Evolutionary conservation across 495 filamentous ascomycete genomes (phyloP).

Genomic region (Bathelium albidoporum): DNA sequence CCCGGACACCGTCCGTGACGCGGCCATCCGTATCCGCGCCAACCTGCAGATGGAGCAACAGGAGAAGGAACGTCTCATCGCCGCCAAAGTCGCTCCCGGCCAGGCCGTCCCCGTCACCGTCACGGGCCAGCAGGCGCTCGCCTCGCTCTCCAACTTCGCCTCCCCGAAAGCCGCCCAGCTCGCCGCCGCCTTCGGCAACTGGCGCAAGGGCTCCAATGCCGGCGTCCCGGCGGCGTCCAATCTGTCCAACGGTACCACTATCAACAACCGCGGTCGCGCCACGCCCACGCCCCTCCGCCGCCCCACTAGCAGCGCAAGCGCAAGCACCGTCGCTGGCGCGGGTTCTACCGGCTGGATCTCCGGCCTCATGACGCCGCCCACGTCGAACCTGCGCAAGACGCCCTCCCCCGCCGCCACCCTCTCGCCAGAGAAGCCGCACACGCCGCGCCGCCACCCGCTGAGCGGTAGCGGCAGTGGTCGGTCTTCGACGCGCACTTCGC

Average conservation of each 20-base stretch:
- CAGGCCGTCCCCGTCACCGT: constrained; percentile 36
- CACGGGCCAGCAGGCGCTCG: constrained; percentile 27
- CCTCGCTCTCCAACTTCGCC: constrained; percentile 52
- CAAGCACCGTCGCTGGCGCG: constrained; percentile 17
- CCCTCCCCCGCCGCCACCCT: constrained; percentile 26
- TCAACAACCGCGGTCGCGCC: constrained; percentile 19
- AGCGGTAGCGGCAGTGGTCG: constrained; percentile 2
- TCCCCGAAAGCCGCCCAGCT: constrained; percentile 73
- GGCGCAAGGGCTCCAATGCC: constrained; percentile 63
- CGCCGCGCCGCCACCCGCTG: constrained; percentile 5
- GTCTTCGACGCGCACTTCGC: too few relatives aligned
- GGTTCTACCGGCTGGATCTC: constrained; percentile 45
- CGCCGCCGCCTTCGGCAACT: constrained; percentile 77
- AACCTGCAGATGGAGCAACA: constrained; percentile 97
- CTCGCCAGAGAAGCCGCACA: constrained; percentile 16
- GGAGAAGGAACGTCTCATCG: constrained; percentile 64
- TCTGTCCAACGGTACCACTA: constrained; percentile 27
- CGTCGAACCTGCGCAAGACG: constrained; percentile 52
- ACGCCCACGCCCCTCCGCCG: constrained; percentile 36
- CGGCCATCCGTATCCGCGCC: constrained; percentile 82
- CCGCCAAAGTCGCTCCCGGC: constrained; percentile 30
- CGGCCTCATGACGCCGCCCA: constrained; percentile 74
- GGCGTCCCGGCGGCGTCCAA: too few relatives aligned
- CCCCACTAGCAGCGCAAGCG: constrained; percentile 8
- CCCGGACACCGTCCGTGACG: constrained; percentile 66